Conservation (phyloP, 2,329 filamentous ascomycete species). For the Fusarium drepaniforme region DNA sequence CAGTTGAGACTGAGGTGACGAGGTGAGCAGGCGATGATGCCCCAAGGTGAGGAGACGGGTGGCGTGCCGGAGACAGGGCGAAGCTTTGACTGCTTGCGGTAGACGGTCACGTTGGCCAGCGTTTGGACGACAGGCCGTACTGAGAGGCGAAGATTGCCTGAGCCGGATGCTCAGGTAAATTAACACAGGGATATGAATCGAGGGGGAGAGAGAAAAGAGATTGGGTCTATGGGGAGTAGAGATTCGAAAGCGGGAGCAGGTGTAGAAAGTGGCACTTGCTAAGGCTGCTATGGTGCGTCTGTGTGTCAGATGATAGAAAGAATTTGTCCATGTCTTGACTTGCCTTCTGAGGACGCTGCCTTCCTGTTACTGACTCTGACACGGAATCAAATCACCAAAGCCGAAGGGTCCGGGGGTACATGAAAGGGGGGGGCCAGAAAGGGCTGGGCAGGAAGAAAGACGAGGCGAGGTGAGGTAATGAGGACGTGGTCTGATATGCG, state of each 20-base stretch:
- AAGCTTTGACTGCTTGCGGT: constrained; percentile 15
- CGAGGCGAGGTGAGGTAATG: constrained; percentile 28
- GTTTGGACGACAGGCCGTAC: constrained; percentile 37
- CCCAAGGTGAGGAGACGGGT: constrained; percentile 45
- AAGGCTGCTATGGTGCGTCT: constrained; percentile 9
- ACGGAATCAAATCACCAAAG: constrained; percentile 31
- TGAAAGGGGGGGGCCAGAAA: constrained; percentile 20
- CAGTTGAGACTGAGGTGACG: constrained; percentile 34
- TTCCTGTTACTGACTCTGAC: constrained; percentile 23
- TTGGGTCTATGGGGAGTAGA: constrained; percentile 18
- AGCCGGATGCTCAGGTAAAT: constrained; percentile 8
- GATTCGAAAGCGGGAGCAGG: constrained; percentile 15
- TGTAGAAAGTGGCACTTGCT: constrained; percentile 31
- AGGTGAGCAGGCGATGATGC: constrained; percentile 44
- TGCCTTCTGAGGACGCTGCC: not conserved
- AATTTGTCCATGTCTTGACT: not conserved
- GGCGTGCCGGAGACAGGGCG: constrained; percentile 35
- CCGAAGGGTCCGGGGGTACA: constrained; percentile 16
- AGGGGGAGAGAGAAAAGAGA: constrained; percentile 24
- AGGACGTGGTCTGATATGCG: constrained; percentile 43
- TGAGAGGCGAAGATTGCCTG: constrained; percentile 7
- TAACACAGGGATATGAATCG: constrained; percentile 6
- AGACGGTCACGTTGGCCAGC: constrained; percentile 38
- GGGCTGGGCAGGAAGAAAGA: not conserved
- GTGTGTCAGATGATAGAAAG: constrained; percentile 24